Percentiles rank a stretch among this genome's conserved stretches.
Conservation (phyloP, 2,329 filamentous ascomycete genomes). For the Apiospora arundinis region DNA sequence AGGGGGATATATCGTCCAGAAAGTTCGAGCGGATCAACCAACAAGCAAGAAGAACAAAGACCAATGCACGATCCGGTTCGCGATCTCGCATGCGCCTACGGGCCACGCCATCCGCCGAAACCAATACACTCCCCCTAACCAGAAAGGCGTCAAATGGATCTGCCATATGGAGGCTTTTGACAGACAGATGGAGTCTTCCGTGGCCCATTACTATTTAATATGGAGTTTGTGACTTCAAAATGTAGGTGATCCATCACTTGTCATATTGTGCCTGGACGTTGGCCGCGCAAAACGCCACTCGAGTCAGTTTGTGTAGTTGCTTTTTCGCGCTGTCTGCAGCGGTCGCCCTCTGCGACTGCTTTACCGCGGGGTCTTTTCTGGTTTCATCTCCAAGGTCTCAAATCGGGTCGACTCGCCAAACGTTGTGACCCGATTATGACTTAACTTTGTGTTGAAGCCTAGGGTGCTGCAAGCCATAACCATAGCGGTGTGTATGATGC, state of each 20-base stretch:
- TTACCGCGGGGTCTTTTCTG: not conserved
- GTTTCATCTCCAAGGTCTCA: not conserved
- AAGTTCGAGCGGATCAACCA: not conserved
- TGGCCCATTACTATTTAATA: not conserved
- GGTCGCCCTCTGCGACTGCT: not conserved
- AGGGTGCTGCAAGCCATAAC: not conserved
- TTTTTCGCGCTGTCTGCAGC: not conserved
- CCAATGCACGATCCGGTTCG: slow-evolving; percentile 13
- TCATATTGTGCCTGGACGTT: not conserved
- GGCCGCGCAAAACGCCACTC: not conserved
- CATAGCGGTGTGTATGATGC: too few species aligned
- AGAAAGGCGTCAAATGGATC: not conserved
- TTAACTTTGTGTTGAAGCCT: not conserved
- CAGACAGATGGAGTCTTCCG: not conserved
- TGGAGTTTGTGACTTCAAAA: not conserved
- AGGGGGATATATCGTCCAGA: not conserved
- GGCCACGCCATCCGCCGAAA: not conserved
- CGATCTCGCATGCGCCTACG: not conserved
- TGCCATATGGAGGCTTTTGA: not conserved
- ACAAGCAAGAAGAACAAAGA: not conserved
- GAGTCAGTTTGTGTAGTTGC: not conserved
- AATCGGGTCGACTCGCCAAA: not conserved
- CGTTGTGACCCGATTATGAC: not conserved
- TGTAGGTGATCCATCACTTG: slow-evolving; percentile 2
- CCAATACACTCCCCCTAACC: not conserved